These are phyloP conservation scores for Phytophthora hibernalis DNA, from an alignment of 352 stramenopile species.

Conservation along the genomic window DNA sequence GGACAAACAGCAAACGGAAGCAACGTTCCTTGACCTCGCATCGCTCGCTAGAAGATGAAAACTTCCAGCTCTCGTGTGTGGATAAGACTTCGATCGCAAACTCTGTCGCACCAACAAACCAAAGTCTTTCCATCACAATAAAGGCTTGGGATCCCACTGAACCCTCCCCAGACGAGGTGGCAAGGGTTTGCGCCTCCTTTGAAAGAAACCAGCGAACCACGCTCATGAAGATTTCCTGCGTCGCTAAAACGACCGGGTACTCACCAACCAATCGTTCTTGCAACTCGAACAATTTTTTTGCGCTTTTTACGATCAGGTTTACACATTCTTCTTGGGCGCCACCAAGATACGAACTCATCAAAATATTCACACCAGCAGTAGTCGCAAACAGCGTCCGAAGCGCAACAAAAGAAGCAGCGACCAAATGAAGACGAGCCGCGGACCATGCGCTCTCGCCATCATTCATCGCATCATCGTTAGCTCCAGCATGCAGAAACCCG, in stretches of 20 bases:
- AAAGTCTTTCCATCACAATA: conserved; percentile 43
- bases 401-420: conserved; percentile 49
- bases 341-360: conserved; percentile 52
- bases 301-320: conserved; percentile 56
- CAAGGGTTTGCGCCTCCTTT: conserved; percentile 47
- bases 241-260: conserved; percentile 61
- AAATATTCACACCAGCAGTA: conserved; percentile 44
- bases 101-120: conserved; percentile 62
- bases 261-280: conserved; percentile 57
- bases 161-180: conserved; percentile 4
- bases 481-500: conserved; percentile 51
- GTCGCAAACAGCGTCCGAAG: conserved; percentile 49
- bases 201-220: conserved; percentile 67
- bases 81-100: conserved; percentile 67
- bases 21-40: conserved; percentile 60
- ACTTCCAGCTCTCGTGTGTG: conserved; percentile 74
- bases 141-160: conserved; percentile 18
- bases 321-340: conserved; percentile 63
- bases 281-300: conserved; percentile 69
- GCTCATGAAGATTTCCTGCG: conserved; percentile 63
- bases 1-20: conserved; percentile 58
- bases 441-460: conserved; percentile 40
- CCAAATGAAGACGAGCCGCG: conserved; percentile 50
- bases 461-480: conserved; percentile 17
- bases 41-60: conserved; percentile 43